Evolutionary conservation across 2,329 filamentous ascomycete species (phyloP), one percentile per base, ranked within the genome.

Genomic region (Trichoderma atrobrunneum): DNA sequence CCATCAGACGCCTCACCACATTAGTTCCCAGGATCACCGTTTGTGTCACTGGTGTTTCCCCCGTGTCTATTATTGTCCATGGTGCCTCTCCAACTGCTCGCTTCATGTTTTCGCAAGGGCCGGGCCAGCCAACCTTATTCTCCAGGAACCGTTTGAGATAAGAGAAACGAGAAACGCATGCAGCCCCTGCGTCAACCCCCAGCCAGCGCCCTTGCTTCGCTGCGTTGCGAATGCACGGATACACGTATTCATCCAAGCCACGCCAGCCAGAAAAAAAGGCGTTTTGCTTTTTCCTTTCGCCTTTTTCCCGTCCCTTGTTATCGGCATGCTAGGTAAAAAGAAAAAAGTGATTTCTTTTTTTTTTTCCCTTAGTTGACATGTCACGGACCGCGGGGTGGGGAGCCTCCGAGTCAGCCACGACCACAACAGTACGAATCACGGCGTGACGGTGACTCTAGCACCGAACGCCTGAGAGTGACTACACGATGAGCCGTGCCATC

Each of bases 101-200:
- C 28, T 54, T 54, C 67, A 8, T 34, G 57, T 54, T 70, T 70
- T 36, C 34, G n/a, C 57, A 70, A 62, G 67, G 67, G 39, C 34
- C 39, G 57, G 28, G 57, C 57, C 57, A 61, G 67, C 39, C 57
- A 70, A 70, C 67, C 67, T 70, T 70, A 70, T 70, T 70, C 67
- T 70, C 39, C 8, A 32, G 39, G 32, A 24, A 54, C 21, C 57
- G 57, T 70, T 59, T 70, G 67, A 62, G 67, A 70, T 70, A 30
- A 30, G 51, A 43, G 30, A 59, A 59, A 39, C 51, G 32, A 57
- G 48, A 61, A 51, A 70, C 21, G 3, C 57, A 68, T 11, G 26
- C 34, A 11, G 65, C 39, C 67, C 57, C 57, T 70, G 67, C 67
- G 39, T 39, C 57, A 21, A 21, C 21, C 28, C 24, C 36, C 34